Evolutionary conservation across 352 stramenopile species (phyloP).

Genomic region (Thraustochytrium striatum): DNA sequence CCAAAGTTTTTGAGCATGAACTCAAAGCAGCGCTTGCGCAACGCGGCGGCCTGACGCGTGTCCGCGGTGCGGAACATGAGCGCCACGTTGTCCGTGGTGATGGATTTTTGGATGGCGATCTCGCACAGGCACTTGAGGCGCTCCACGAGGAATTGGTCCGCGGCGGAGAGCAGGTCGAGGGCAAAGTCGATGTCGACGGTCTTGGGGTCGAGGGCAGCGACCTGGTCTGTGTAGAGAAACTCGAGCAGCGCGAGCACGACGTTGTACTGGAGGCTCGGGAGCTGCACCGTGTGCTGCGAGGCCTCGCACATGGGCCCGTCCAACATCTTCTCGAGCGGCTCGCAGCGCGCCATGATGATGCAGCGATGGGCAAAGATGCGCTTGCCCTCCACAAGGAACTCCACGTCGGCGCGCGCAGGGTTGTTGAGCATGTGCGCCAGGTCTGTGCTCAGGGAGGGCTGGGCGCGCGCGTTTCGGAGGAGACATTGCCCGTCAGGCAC

Average conservation of each 20-base stretch:
- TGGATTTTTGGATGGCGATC: constrained; percentile 62
- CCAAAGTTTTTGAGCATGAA: constrained; percentile 75
- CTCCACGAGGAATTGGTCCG: constrained; percentile 72
- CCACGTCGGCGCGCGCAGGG: constrained; percentile 68
- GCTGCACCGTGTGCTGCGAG: background rate
- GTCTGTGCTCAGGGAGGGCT: constrained; percentile 69
- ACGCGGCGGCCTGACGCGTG: constrained; percentile 63
- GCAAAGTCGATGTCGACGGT: constrained; percentile 63
- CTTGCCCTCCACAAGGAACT: constrained; percentile 70
- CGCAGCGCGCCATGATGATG: constrained; percentile 76
- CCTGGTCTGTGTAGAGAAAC: constrained; percentile 79
- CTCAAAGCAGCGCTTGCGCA: constrained; percentile 72
- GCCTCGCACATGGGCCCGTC: constrained; percentile 76
- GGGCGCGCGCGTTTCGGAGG: background rate
- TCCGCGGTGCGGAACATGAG: constrained; percentile 70
- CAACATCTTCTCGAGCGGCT: constrained; percentile 82
- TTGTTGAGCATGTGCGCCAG: constrained; percentile 77
- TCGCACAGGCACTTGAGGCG: constrained; percentile 63
- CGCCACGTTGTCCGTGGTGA: constrained; percentile 70
- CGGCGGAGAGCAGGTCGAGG: constrained; percentile 69
- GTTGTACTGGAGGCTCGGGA: constrained; percentile 59
- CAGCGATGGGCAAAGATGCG: constrained; percentile 71
- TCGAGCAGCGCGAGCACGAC: constrained; percentile 75
- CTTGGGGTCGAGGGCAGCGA: constrained; percentile 55
- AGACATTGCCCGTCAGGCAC: constrained; percentile 24